A percentile compares a stretch with the other conserved stretches of the same genome.
phyloP scores from a whole-genome alignment of 2,329 filamentous ascomycete genomes.

The Neofusicoccum cordaticola region DNA sequence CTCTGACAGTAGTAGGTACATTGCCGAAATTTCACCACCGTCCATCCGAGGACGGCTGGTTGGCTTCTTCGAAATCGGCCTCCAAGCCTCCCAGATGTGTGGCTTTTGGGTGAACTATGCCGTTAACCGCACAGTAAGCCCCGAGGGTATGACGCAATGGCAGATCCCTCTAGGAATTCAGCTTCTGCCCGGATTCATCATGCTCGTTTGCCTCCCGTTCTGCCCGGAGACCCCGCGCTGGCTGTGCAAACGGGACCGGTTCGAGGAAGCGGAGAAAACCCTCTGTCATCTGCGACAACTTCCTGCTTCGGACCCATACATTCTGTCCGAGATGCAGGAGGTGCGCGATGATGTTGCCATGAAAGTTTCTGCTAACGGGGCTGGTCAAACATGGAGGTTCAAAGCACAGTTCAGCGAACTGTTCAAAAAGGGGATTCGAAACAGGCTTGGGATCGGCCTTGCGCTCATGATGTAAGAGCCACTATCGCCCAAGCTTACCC shows the following conservation, averaged over 20 bases:
- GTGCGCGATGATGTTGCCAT: constrained; percentile 40
- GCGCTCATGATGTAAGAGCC: constrained; percentile 39
- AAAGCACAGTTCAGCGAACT: constrained; percentile 34
- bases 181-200: constrained; percentile 39
- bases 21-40: constrained; percentile 51
- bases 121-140: constrained; percentile 39
- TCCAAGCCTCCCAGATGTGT: constrained; percentile 58
- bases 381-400: constrained; percentile 28
- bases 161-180: constrained; percentile 57
- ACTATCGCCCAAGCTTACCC: constrained; percentile 27
- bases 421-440: constrained; percentile 39
- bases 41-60: constrained; percentile 64
- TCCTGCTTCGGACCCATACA: constrained; percentile 39
- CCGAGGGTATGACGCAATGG: constrained; percentile 56
- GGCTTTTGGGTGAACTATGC: constrained; percentile 46
- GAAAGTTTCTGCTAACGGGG: constrained; percentile 20
- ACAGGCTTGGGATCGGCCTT: constrained; percentile 38
- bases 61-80: constrained; percentile 65
- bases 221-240: constrained; percentile 38
- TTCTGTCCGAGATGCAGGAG: constrained; percentile 51
- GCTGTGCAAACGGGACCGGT: constrained; percentile 29
- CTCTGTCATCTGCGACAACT: constrained; percentile 47
- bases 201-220: constrained; percentile 36
- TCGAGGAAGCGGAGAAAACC: constrained; percentile 41
- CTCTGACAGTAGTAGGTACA: constrained; percentile 23